Evolutionary conservation across 2,329 filamentous ascomycete species (phyloP), one percentile per base, ranked within the genome.

Genomic region (Beauveria scarabaeidicola): DNA sequence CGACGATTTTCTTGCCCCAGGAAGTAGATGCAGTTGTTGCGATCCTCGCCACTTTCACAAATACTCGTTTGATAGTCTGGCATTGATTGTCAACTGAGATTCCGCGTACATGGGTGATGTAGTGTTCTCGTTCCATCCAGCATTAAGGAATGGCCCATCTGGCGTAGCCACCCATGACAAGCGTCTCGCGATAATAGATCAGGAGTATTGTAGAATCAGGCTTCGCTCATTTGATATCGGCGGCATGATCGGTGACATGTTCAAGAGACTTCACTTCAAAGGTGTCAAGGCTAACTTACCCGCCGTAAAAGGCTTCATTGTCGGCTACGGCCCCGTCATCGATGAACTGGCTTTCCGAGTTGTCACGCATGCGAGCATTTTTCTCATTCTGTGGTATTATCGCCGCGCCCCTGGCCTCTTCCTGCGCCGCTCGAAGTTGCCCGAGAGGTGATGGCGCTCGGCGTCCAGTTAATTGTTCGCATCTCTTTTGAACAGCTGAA

Each of bases 241-340:
- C 21, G 50, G 50, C 4, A 59, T 54, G 29, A n/a, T 59, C 19
- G 58, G 58, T 17, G 58, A 48, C 29, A 40, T 59, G 41, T 59
- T 44, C 7, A 43, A 59, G 19, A 44, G 50, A n/a, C 48, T 48
- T 6, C 58, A 48, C 41, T 59, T 59, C 58, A 54, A 32, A 10
- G 21, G 41, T n/a, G 50, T 54, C 21, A 10, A 15, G 17, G 58
- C 58, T 7, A 43, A 50, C 3, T 10, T 59, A 8, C 17, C 50
- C 1, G 51, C 36, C 27, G 47, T 59, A 51, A 29, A 48, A 23
- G 50, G 58, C 29, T 59, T 59, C 29, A 19, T 32, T 15, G 40
- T 27, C 6, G 58, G 58, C 4, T 59, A 59, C 41, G 50, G 58
- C 9, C 21, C 32, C n/a, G 23, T 54, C 19, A 48, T 23, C 41